Evolutionary conservation across 306 rosid genomes (phyloP).

Genomic region (Quercus mongolica): DNA sequence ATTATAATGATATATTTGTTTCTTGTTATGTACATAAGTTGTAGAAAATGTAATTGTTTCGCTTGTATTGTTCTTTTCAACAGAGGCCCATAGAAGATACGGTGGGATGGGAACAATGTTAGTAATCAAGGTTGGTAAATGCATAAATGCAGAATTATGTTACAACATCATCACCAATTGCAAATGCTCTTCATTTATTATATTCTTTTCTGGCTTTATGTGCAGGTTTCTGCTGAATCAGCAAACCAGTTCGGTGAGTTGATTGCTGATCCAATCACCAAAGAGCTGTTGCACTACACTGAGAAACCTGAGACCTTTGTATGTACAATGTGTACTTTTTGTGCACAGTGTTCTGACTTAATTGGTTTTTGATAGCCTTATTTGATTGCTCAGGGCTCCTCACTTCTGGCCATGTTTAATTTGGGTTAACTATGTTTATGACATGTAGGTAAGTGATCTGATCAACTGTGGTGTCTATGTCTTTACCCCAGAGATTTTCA

Average conservation of each 20-base stretch:
- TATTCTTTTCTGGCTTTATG: constrained; percentile 5
- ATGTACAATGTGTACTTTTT: constrained; percentile 17
- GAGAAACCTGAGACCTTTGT: constrained; percentile 98
- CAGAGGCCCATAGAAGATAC: constrained; percentile 78
- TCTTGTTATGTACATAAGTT: background rate
- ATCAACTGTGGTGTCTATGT: constrained; percentile 85
- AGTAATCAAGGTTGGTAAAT: constrained; percentile 72
- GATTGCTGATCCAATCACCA: constrained; percentile 82
- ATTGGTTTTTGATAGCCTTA: constrained; percentile 2
- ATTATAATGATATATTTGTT: constrained; percentile 13
- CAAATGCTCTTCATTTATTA: constrained; percentile 2
- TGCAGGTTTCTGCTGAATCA: constrained; percentile 85
- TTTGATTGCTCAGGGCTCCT: background rate
- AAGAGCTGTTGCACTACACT: constrained; percentile 91
- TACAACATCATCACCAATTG: background rate
- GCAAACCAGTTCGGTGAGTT: constrained; percentile 89
- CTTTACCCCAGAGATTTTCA: constrained; percentile 71
- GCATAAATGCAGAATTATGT: constrained; percentile 4
- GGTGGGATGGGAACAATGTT: constrained; percentile 95
- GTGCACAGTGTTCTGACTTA: background rate
- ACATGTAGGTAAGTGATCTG: constrained; percentile 74
- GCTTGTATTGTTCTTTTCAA: constrained; percentile 10
- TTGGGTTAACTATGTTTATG: constrained; percentile 18
- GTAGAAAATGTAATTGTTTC: constrained; percentile 9
- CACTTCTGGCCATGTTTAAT: constrained; percentile 13